These are phyloP conservation scores for Vanrija sp. DNA, from an alignment of 1,284 basidiomycete species.

Conservation along the genomic window DNA sequence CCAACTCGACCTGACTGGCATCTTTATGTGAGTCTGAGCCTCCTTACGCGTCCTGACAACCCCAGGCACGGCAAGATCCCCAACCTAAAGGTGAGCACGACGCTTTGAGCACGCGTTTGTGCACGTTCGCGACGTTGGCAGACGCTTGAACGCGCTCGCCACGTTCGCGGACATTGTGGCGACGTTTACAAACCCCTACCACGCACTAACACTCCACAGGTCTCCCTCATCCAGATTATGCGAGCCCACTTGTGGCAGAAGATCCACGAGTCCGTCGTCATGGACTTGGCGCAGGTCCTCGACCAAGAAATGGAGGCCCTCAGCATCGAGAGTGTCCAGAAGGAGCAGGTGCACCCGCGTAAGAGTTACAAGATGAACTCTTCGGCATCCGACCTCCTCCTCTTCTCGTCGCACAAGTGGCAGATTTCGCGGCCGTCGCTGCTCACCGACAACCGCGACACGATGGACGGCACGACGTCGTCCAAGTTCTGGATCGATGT, in stretches of 20 bases:
- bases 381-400: constrained; percentile 82
- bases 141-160: too few species aligned
- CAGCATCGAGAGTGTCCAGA: constrained; percentile 98
- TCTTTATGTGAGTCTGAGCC: constrained; percentile 58
- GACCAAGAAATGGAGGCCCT: constrained; percentile 98
- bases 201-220: background rate
- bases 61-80: too few species aligned
- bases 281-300: constrained; percentile 98
- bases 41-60: too few species aligned
- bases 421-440: constrained; percentile 95
- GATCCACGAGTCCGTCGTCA: constrained; percentile 73
- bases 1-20: constrained; percentile 86
- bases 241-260: constrained; percentile 98
- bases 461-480: constrained; percentile 91
- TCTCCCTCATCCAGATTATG: constrained; percentile 85
- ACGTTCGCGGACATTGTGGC: too few species aligned
- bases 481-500: constrained; percentile 99
- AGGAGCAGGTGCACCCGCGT: constrained; percentile 65
- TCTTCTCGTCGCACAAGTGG: constrained; percentile 99
- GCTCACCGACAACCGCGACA: constrained; percentile 93
- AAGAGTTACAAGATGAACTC: constrained; percentile 99
- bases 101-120: too few species aligned
- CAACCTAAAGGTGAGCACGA: too few species aligned
- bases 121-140: too few species aligned
- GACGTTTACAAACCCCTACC: constrained; percentile 47